Base-by-base conservation (phyloP, 1,139 yeast genomes). In the Geotrichum restrictum region DNA sequence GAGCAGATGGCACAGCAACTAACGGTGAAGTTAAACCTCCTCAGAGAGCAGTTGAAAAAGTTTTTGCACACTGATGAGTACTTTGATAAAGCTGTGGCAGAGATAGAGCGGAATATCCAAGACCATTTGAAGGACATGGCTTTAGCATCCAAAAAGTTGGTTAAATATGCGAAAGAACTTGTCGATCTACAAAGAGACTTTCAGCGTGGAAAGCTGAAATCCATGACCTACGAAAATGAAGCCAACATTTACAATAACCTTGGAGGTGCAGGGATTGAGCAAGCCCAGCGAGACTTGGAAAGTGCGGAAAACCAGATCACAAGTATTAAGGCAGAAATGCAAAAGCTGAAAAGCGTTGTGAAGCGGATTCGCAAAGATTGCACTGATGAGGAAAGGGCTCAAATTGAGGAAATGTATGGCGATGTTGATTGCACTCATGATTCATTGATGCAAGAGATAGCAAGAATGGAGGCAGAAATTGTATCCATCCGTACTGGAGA, bases 241-340 rank as follows among this genome's bases (percentile, higher is more conserved):
- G 21, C 46, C 2, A 7, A 21, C 1, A 21, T 40, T n/a, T 53
- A 53, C 31, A 10, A 36, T 11, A 19, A 32, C 13, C 40, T 59
- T 7, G 44, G 56, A 7, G 46, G 18, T 4, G 44, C 43, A 18
- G 59, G 57, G 3, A 55, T 57, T 48, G 59, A 58, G 29, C 61
- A 62, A 13, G 31, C 60, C 13, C 56, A 57, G 33, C 46, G 47
- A 11, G 59, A 62, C 41, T 36, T 62, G 3, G 56, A 54, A 1
- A 58, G 54, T 4, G 18, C 63, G 3, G 50, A 58, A 16, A 53
- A 50, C 1, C 58, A 63, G 38, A 55, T 57, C 3, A 52, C 59
- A 2, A 50, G 56, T 7, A 38, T 63, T 4, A 52, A 59, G 1
- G 46, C 51, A 2, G 53, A 60, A 37, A 52, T 61, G 4, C 60